Base-by-base conservation (phyloP, 2,329 filamentous ascomycete genomes). In the Penicillium crustosum region DNA sequence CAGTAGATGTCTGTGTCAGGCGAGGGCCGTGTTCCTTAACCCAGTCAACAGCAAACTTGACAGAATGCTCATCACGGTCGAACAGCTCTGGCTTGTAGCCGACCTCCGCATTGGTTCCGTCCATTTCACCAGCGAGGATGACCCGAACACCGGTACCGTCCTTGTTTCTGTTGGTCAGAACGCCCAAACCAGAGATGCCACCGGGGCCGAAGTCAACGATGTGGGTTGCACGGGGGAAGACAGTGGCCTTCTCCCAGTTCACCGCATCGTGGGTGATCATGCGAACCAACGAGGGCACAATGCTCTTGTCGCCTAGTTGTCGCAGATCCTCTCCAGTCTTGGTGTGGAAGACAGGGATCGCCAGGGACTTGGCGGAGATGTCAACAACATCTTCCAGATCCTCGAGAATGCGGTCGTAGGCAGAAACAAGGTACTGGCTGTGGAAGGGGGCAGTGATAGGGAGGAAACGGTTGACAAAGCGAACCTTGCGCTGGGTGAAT, bases 31-130 rank as follows among this genome's bases (percentile, higher is more conserved):
- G 93, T 75, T 97, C 93, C 77, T 95, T 95, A 57, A 99, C 92
- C 95, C 95, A 99, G 76, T 99, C 91, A 31, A 92, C 89, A 49
- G 94, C 93, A 73, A 92, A 97, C 75, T 93, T 94, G 70, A 99
- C 89, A 6, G 94, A 93, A 70, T 97, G 87, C 72, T 97, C 91
- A 73, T 99, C 94, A 57, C 94, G 89, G 73, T 99, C 93, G 68
- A 99, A 99, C 51, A 99, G 83, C 78, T 99, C 94, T 2, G 93
- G 89, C 83, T 99, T 99, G 82, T 97, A 99, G 55, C 94, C 94
- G 61, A 99, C 89, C 76, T 97, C 94, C 33, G 84, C 82, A 59
- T 95, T 89, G 21, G 92, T 92, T 51, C 93, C 93, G 69, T 93
- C 90, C 68, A 99, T 89, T n/a, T 91, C 85, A 62, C 95, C 94